phyloP scores from a whole-genome alignment of 2,329 filamentous ascomycete species.

The Pseudopithomyces chartarum region DNA sequence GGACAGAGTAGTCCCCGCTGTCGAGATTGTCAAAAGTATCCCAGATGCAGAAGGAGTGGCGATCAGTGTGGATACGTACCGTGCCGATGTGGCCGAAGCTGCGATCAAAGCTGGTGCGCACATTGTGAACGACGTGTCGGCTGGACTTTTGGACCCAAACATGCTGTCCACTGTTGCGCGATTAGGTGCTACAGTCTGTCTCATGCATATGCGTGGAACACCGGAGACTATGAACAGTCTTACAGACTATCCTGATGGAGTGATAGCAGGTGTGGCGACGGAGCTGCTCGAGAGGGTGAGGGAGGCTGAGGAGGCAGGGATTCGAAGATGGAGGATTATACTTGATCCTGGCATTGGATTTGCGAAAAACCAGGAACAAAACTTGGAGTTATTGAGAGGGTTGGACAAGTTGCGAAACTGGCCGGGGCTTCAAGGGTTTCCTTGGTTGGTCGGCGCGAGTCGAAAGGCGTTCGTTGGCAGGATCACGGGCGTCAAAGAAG shows the following conservation, averaged over 20 bases:
- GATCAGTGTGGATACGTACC: slow-evolving; percentile 92
- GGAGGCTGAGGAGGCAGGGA: slow-evolving; percentile 79
- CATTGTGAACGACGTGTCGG: slow-evolving; percentile 94
- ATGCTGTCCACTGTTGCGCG: slow-evolving; percentile 84
- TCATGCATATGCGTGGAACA: slow-evolving; percentile 95
- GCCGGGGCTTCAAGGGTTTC: slow-evolving; percentile 67
- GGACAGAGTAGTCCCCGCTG: slow-evolving; percentile 76
- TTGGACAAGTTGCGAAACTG: slow-evolving; percentile 61
- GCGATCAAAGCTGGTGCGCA: slow-evolving; percentile 81
- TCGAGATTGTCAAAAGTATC: slow-evolving; percentile 71
- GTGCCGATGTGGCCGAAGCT: slow-evolving; percentile 77
- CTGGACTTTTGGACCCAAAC: slow-evolving; percentile 73
- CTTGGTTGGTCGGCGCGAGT: slow-evolving; percentile 89
- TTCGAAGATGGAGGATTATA: slow-evolving; percentile 91
- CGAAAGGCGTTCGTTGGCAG: slow-evolving; percentile 87
- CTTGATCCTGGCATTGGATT: slow-evolving; percentile 95
- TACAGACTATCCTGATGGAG: slow-evolving; percentile 66
- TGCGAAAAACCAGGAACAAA: slow-evolving; percentile 81
- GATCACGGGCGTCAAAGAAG: slow-evolving; percentile 75
- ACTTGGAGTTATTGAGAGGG: slow-evolving; percentile 75
- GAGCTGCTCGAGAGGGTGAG: slow-evolving; percentile 74
- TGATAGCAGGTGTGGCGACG: slow-evolving; percentile 66
- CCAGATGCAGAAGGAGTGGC: slow-evolving; percentile 67
- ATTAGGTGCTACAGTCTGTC: slow-evolving; percentile 76
- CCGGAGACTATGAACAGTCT: slow-evolving; percentile 79